These are phyloP conservation scores for Cenchrus purpureus DNA, from an alignment of 176 grass and related monocot species.

Conservation along the genomic window DNA sequence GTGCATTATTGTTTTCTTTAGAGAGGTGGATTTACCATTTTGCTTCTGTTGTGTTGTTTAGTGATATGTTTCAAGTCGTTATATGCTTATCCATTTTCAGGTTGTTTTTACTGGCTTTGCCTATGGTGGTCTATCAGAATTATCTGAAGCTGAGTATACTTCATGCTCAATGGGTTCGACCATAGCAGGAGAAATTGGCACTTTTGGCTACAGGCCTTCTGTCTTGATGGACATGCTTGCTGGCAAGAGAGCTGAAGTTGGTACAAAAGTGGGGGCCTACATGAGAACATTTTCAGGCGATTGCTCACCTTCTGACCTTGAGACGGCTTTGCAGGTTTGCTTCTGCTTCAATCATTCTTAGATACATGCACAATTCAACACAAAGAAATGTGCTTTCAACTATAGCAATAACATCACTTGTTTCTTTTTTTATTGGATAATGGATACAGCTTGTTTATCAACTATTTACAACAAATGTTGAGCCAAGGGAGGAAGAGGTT, in stretches of 20 bases:
- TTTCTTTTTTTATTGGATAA: slow-evolving; percentile 28
- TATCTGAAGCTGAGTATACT: slow-evolving; percentile 95
- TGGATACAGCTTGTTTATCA: slow-evolving; percentile 83
- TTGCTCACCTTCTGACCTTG: slow-evolving; percentile 96
- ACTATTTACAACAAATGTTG: slow-evolving; percentile 94
- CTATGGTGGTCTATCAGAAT: slow-evolving; percentile 95
- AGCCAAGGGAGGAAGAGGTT: slow-evolving; percentile 95
- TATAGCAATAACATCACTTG: not conserved
- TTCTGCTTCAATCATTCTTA: slow-evolving; percentile 39
- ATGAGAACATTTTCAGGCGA: slow-evolving; percentile 98
- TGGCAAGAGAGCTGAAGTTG: slow-evolving; percentile 99
- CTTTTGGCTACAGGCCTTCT: slow-evolving; percentile 95
- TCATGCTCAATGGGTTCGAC: slow-evolving; percentile 98
- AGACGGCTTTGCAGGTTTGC: slow-evolving; percentile 93
- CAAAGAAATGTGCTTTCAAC: not conserved
- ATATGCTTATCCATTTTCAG: slow-evolving; percentile 53
- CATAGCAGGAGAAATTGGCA: slow-evolving; percentile 97
- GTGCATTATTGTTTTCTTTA: slow-evolving; percentile 18
- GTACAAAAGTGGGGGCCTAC: slow-evolving; percentile 95
- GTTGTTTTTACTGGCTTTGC: slow-evolving; percentile 99
- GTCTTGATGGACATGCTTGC: slow-evolving; percentile 99
- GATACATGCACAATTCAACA: slow-evolving; percentile 1
- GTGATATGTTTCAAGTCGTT: slow-evolving; percentile 32
- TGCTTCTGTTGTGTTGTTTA: slow-evolving; percentile 8
- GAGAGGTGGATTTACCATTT: slow-evolving; percentile 11